Conservation (phyloP, 1,284 basidiomycete species). For the Amylostereum chailletii region DNA sequence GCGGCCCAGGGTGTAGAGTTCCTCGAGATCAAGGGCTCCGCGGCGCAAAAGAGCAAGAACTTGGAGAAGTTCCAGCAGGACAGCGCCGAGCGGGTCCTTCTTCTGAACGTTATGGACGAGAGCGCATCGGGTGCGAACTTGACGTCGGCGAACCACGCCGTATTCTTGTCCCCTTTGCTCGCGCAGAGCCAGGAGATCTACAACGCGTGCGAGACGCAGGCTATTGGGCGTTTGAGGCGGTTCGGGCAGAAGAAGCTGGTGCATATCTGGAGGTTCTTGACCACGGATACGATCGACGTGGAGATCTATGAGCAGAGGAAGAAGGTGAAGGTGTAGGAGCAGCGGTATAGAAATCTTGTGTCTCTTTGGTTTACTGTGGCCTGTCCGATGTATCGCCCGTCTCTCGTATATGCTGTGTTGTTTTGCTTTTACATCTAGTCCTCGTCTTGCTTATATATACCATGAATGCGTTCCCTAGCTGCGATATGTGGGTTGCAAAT, state of each 20-base stretch:
- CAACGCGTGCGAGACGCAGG: slow-evolving; percentile 82
- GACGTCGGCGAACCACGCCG: slow-evolving; percentile 89
- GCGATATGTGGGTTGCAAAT: too few species aligned
- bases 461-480: too few species aligned
- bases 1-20: slow-evolving; percentile 64
- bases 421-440: too few species aligned
- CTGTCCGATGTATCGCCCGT: too few species aligned
- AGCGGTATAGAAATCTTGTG: too few species aligned
- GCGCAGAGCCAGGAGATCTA: slow-evolving; percentile 75
- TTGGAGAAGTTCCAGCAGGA: slow-evolving; percentile 80
- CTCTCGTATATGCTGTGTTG: too few species aligned
- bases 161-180: slow-evolving; percentile 88
- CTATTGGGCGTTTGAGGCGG: slow-evolving; percentile 80
- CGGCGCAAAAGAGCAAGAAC: slow-evolving; percentile 69
- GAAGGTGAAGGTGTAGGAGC: slow-evolving; percentile 20
- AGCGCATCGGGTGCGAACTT: slow-evolving; percentile 90
- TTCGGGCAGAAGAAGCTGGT: slow-evolving; percentile 82
- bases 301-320: slow-evolving; percentile 59
- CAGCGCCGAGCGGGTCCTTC: slow-evolving; percentile 68
- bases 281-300: slow-evolving; percentile 78
- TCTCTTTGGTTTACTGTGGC: too few species aligned
- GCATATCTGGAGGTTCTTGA: slow-evolving; percentile 75
- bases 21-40: slow-evolving; percentile 77
- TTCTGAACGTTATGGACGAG: slow-evolving; percentile 90
- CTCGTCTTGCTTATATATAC: too few species aligned